phyloP scores from a whole-genome alignment of 2,329 filamentous ascomycete genomes.

The Alternaria sp. region DNA sequence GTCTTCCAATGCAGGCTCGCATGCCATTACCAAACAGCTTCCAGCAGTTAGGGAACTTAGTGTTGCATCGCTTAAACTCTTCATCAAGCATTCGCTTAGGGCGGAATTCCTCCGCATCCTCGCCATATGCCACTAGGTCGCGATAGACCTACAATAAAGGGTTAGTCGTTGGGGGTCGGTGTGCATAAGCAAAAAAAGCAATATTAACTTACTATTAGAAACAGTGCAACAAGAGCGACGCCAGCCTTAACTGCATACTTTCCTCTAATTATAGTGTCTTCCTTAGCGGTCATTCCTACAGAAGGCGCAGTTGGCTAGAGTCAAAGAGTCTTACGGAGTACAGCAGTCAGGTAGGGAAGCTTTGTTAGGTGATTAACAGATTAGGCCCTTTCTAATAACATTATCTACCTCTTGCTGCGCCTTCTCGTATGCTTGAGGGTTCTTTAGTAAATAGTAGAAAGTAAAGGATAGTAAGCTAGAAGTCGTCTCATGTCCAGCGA shows the following conservation, averaged over 20 bases:
- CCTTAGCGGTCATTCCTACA: conserved; percentile 52
- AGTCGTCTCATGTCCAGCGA: conserved; percentile 53
- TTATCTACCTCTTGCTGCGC: conserved; percentile 65
- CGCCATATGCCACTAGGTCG: conserved; percentile 55
- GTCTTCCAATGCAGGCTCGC: conserved; percentile 62
- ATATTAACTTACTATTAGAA: conserved; percentile 32
- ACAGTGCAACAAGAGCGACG: conserved; percentile 43
- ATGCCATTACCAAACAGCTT: conserved; percentile 65
- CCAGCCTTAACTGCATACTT: conserved; percentile 52
- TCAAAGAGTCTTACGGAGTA: conserved; percentile 65
- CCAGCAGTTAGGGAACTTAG: conserved; percentile 55
- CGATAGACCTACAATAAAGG: conserved; percentile 44
- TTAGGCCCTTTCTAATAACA: conserved; percentile 58
- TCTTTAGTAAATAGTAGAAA: conserved; percentile 63
- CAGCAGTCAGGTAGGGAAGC: conserved; percentile 63
- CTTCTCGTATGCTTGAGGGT: conserved; percentile 58
- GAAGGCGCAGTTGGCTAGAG: conserved; percentile 64
- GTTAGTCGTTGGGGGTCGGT: background rate
- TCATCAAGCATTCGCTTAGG: conserved; percentile 60
- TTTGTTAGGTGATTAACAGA: conserved; percentile 61
- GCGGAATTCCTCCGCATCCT: conserved; percentile 56
- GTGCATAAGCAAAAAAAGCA: background rate
- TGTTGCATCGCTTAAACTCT: conserved; percentile 51
- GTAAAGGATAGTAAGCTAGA: conserved; percentile 53
- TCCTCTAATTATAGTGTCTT: conserved; percentile 47